phyloP scores from a whole-genome alignment of 78 protist genomes.

The Polysphondylium violaceum region DNA sequence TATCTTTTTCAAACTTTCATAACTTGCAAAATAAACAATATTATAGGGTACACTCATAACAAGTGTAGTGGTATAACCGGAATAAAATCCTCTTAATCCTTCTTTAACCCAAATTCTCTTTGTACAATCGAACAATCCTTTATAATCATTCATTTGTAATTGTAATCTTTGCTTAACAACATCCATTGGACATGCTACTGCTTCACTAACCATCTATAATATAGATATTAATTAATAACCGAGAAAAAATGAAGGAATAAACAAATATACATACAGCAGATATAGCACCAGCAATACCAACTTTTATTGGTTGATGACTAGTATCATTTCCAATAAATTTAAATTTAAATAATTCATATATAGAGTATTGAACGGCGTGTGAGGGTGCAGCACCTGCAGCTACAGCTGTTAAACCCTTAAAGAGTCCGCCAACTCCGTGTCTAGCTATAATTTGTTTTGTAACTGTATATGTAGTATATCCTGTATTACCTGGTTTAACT shows the following conservation, averaged over 20 bases:
- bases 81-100: constrained; percentile 77
- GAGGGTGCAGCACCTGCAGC: constrained; percentile 87
- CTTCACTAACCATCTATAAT: constrained; percentile 64
- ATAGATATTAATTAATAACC: neutral
- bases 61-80: constrained; percentile 80
- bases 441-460: constrained; percentile 57
- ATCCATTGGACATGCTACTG: constrained; percentile 89
- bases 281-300: constrained; percentile 78
- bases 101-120: constrained; percentile 61
- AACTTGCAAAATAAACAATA: constrained; percentile 55
- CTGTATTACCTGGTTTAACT: constrained; percentile 23
- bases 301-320: constrained; percentile 47
- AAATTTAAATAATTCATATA: constrained; percentile 67
- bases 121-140: constrained; percentile 70
- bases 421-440: constrained; percentile 68
- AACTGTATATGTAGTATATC: constrained; percentile 17
- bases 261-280: constrained; percentile 56
- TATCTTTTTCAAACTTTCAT: constrained; percentile 79
- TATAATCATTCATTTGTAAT: constrained; percentile 65
- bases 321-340: constrained; percentile 22
- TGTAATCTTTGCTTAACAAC: constrained; percentile 85
- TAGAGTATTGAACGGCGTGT: constrained; percentile 83
- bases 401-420: constrained; percentile 78
- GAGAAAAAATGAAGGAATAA: too few relatives aligned
- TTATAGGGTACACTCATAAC: constrained; percentile 86